Percentiles rank a stretch among this genome's conserved stretches.
Evolutionary conservation across 345 rosid species (phyloP).

Genomic region (Acer yangbiense): DNA sequence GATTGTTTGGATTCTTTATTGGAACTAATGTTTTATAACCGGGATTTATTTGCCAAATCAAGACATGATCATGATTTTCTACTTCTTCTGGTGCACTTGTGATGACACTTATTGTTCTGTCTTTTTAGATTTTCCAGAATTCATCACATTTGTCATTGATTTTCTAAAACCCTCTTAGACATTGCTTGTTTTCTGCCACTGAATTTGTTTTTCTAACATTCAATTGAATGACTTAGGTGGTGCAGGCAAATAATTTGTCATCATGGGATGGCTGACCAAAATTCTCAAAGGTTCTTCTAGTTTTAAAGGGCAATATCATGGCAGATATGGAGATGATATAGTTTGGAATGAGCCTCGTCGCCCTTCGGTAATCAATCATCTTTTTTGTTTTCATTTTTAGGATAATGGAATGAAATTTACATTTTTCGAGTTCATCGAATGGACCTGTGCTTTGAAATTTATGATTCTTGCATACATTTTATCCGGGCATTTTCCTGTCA

Average conservation of each 20-base stretch:
- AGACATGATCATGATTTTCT: not conserved
- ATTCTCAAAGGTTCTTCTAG: conserved; percentile 74
- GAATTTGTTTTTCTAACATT: conserved; percentile 20
- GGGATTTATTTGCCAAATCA: not conserved
- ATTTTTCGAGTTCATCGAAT: no score
- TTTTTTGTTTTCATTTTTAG: conserved; percentile 1
- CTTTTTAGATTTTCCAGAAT: no score
- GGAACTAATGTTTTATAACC: not conserved
- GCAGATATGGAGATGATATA: conserved; percentile 49
- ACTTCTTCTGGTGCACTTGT: not conserved
- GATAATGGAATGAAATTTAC: no score
- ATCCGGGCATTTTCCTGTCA: conserved; percentile 2
- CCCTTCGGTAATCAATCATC: conserved; percentile 54
- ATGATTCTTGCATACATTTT: conserved; percentile 8
- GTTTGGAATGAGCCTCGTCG: conserved; percentile 58
- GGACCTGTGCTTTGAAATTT: not conserved
- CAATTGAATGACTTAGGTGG: conserved; percentile 29
- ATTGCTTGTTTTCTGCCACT: conserved; percentile 13
- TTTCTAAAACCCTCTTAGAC: not conserved
- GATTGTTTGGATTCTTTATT: not conserved
- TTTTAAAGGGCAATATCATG: conserved; percentile 51
- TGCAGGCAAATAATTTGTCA: conserved; percentile 34
- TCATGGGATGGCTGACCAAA: conserved; percentile 89
- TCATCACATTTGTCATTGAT: not conserved
- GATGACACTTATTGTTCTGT: no score